Percentiles rank a stretch among this genome's conserved stretches.
Conservation (phyloP, 768 basidiomycete genomes). For the Hericium erinaceus region DNA sequence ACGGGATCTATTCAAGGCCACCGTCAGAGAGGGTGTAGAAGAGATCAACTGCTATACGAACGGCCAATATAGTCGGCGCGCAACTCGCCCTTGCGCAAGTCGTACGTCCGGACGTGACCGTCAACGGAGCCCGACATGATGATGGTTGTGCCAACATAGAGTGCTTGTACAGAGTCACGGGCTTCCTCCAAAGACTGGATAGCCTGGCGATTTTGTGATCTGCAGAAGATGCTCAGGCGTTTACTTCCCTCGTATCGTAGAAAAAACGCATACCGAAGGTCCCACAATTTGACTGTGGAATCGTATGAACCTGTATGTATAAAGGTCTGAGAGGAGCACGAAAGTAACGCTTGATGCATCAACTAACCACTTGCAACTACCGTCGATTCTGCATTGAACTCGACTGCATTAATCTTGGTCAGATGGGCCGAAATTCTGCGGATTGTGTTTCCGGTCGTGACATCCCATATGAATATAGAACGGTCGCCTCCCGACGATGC, state of each 20-base stretch:
- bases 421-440: slow-evolving; percentile 82
- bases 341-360: background rate
- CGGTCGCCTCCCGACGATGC: slow-evolving; percentile 92
- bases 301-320: slow-evolving; percentile 72
- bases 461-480: slow-evolving; percentile 93
- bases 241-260: background rate
- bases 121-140: slow-evolving; percentile 85
- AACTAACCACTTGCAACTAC: slow-evolving; percentile 78
- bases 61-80: slow-evolving; percentile 86
- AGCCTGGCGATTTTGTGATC: slow-evolving; percentile 69
- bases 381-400: slow-evolving; percentile 81
- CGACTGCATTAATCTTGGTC: slow-evolving; percentile 84
- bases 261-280: slow-evolving; percentile 54
- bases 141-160: slow-evolving; percentile 56
- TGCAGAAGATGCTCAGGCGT: slow-evolving; percentile 18
- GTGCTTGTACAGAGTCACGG: slow-evolving; percentile 74
- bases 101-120: slow-evolving; percentile 87
- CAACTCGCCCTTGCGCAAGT: slow-evolving; percentile 87
- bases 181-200: slow-evolving; percentile 91
- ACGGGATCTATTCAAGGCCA: slow-evolving; percentile 60
- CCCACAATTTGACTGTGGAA: slow-evolving; percentile 86
- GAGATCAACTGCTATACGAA: slow-evolving; percentile 30
- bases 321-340: slow-evolving; percentile 1
- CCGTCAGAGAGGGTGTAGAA: background rate
- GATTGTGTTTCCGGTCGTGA: slow-evolving; percentile 75